Conservation (phyloP, 1,284 basidiomycete genomes). For the Anthracocystis setariae region DNA sequence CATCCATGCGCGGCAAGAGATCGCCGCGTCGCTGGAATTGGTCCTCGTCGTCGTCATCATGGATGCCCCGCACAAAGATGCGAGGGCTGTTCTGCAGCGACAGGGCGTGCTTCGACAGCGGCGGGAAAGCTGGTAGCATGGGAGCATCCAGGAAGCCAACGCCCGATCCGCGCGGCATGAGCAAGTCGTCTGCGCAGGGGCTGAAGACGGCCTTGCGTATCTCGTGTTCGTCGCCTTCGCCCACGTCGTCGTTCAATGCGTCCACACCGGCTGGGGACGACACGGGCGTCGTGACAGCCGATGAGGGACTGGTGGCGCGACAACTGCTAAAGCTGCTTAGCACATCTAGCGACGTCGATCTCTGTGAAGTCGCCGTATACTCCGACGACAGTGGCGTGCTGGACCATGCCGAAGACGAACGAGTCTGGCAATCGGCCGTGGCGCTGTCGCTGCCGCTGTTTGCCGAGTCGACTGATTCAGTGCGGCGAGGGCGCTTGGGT, state of each 20-base stretch:
- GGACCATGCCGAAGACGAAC: conserved; percentile 26
- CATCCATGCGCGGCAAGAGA: conserved; percentile 18
- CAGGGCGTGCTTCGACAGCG: conserved; percentile 8
- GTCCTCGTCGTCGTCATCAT: conserved; percentile 2
- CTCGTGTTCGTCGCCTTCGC: conserved; percentile 7
- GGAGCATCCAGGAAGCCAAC: conserved; percentile 13
- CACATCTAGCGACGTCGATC: conserved; percentile 17
- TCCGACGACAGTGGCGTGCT: conserved; percentile 21
- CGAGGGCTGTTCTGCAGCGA: conserved; percentile 31
- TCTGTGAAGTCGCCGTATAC: conserved; percentile 10
- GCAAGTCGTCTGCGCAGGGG: conserved; percentile 39
- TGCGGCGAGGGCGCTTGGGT: conserved; percentile 11
- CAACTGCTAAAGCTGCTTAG: conserved; percentile 26
- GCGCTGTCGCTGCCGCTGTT: conserved; percentile 6
- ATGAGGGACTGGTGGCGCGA: conserved; percentile 23
- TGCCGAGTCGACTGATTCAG: conserved; percentile 16
- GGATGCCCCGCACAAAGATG: conserved; percentile 9
- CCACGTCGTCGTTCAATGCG: conserved; percentile 4
- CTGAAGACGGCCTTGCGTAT: conserved; percentile 28
- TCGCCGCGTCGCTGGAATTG: conserved; percentile 7
- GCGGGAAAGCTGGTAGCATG: conserved; percentile 15
- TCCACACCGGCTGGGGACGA: conserved; percentile 33
- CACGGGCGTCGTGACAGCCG: conserved; percentile 31
- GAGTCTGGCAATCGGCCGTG: background rate
- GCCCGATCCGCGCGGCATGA: conserved; percentile 7